A percentile compares a stretch with the other conserved stretches of the same genome.
These are phyloP conservation scores for Colletotrichum truncatum DNA, from an alignment of 2,329 filamentous ascomycete genomes.

Conservation along the genomic window DNA sequence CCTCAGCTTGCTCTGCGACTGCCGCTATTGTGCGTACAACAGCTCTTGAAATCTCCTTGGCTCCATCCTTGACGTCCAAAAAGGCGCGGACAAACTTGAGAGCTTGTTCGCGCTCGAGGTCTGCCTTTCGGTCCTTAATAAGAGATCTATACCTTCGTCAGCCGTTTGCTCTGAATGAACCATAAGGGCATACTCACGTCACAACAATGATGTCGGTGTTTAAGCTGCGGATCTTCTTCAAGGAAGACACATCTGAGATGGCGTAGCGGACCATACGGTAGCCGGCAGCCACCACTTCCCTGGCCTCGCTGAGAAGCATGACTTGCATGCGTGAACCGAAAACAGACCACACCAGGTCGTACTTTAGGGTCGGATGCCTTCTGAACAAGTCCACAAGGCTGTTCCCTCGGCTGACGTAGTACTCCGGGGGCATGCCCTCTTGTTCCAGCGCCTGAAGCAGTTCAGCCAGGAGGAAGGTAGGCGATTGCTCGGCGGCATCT, in stretches of 20 bases:
- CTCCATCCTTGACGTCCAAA: slow-evolving; percentile 92
- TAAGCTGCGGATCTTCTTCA: slow-evolving; percentile 85
- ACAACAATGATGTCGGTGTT: slow-evolving; percentile 95
- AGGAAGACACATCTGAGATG: slow-evolving; percentile 88
- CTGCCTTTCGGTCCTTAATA: slow-evolving; percentile 96
- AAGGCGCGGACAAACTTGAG: slow-evolving; percentile 96
- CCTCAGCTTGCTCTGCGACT: slow-evolving; percentile 88
- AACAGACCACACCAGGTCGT: slow-evolving; percentile 94
- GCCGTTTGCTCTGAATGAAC: background rate
- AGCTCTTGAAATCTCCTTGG: slow-evolving; percentile 85
- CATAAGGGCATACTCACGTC: slow-evolving; percentile 55
- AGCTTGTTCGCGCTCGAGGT: slow-evolving; percentile 95
- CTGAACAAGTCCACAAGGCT: slow-evolving; percentile 97
- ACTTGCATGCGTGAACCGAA: slow-evolving; percentile 94
- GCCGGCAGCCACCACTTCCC: slow-evolving; percentile 93
- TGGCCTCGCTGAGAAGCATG: slow-evolving; percentile 94
- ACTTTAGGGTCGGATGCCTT: slow-evolving; percentile 90
- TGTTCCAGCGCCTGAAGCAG: slow-evolving; percentile 89
- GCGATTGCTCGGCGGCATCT: slow-evolving; percentile 77
- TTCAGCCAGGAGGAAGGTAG: slow-evolving; percentile 90
- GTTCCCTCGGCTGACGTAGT: slow-evolving; percentile 94
- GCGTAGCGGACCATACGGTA: slow-evolving; percentile 95
- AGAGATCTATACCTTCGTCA: slow-evolving; percentile 66
- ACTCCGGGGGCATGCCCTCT: slow-evolving; percentile 89
- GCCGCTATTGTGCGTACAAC: slow-evolving; percentile 91